A percentile compares a stretch with the other conserved stretches of the same genome.
Evolutionary conservation across 176 grass and related monocot genomes (phyloP).

Genomic region (Melocanna baccifera): DNA sequence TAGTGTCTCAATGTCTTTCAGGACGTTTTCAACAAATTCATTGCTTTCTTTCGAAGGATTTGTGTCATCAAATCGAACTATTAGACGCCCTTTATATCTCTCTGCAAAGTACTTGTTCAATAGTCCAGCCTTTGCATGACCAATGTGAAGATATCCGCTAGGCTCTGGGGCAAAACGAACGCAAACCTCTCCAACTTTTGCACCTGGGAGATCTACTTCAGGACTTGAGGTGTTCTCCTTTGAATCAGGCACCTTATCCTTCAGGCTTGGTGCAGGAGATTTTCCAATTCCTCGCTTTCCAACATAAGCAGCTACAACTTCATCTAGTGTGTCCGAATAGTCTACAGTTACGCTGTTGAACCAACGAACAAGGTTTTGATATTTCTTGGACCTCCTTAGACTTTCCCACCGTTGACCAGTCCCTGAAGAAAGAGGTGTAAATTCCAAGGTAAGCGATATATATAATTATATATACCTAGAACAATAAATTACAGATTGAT

Average conservation of each 20-base stretch:
- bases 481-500: neutral
- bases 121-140: slow-evolving; percentile 82
- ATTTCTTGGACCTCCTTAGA: slow-evolving; percentile 80
- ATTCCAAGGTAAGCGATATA: slow-evolving; percentile 13
- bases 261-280: slow-evolving; percentile 60
- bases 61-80: slow-evolving; percentile 96
- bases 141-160: slow-evolving; percentile 91
- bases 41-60: slow-evolving; percentile 98
- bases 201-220: slow-evolving; percentile 85
- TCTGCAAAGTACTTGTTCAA: slow-evolving; percentile 93
- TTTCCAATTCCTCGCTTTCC: slow-evolving; percentile 85
- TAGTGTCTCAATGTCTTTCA: slow-evolving; percentile 78
- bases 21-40: slow-evolving; percentile 80
- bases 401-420: slow-evolving; percentile 92
- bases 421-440: slow-evolving; percentile 38
- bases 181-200: slow-evolving; percentile 76
- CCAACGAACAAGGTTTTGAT: slow-evolving; percentile 78
- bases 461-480: neutral
- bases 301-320: slow-evolving; percentile 68
- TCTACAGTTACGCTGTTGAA: slow-evolving; percentile 62
- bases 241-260: slow-evolving; percentile 37
- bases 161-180: slow-evolving; percentile 91
- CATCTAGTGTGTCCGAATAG: slow-evolving; percentile 52
- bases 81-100: slow-evolving; percentile 65
- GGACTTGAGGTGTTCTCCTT: slow-evolving; percentile 43